Evolutionary conservation across 2,329 filamentous ascomycete genomes (phyloP).

Genomic region (Alternaria sp.): DNA sequence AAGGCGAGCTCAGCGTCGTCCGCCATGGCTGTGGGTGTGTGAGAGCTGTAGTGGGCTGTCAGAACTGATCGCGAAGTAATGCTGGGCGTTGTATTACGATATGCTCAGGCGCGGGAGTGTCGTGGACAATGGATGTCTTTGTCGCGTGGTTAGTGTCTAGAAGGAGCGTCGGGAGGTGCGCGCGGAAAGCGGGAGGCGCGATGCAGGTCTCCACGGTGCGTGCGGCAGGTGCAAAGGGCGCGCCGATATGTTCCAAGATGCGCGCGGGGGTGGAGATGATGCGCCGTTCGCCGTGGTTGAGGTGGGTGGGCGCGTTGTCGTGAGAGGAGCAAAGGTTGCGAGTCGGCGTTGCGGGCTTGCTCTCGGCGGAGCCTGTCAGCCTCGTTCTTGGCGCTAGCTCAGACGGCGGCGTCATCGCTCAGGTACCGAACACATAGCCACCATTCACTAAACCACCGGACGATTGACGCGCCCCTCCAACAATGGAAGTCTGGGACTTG

Average conservation of each 20-base stretch:
- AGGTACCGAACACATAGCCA: conserved; percentile 18
- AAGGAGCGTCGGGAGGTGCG: conserved; percentile 18
- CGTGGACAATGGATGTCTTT: conserved; percentile 28
- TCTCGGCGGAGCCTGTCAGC: conserved; percentile 7
- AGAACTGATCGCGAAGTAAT: conserved; percentile 10
- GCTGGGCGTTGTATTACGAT: conserved; percentile 17
- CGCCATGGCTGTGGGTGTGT: conserved; percentile 50
- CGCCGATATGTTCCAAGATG: conserved; percentile 3
- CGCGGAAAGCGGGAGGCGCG: conserved; percentile 5
- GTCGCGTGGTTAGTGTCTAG: conserved; percentile 28
- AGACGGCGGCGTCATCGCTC: conserved; percentile 24
- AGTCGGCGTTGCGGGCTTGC: conserved; percentile 12
- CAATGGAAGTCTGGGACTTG: conserved; percentile 7
- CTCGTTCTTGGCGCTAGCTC: conserved; percentile 20
- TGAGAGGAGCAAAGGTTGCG: conserved; percentile 16
- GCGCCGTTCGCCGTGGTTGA: conserved; percentile 16
- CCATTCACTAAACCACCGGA: not conserved
- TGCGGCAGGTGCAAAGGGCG: not conserved
- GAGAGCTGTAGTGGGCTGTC: conserved; percentile 13
- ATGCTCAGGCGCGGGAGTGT: conserved; percentile 12
- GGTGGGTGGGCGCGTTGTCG: conserved; percentile 11
- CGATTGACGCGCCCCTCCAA: conserved; percentile 1
- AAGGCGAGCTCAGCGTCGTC: conserved; percentile 62
- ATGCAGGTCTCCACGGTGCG: not conserved
- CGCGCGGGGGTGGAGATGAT: conserved; percentile 17